Evolutionary conservation across 768 basidiomycete genomes (phyloP).

Genomic region (Symmetrospora coprosmae): DNA sequence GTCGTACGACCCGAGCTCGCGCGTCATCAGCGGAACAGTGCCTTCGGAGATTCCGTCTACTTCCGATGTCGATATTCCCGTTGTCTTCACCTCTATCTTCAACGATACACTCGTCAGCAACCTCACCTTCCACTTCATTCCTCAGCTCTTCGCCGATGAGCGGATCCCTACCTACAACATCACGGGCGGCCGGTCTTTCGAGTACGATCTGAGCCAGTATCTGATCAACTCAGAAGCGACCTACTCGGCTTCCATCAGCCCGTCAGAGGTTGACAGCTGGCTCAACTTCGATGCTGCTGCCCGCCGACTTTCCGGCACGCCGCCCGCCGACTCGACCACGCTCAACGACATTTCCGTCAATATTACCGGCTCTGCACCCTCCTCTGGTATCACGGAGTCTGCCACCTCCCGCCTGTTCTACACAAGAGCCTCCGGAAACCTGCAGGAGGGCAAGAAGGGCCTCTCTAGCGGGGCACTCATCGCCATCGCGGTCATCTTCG

Average conservation of each 20-base stretch:
- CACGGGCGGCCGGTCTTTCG: conserved; percentile 24
- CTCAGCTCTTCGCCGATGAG: conserved; percentile 52
- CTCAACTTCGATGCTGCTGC: conserved; percentile 24
- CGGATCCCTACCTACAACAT: conserved; percentile 26
- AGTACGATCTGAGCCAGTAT: conserved; percentile 23
- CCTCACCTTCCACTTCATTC: conserved; percentile 52
- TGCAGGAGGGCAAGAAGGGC: not conserved
- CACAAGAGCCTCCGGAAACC: not conserved
- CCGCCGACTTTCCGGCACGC: conserved; percentile 27
- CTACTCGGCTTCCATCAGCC: conserved; percentile 24
- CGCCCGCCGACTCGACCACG: conserved; percentile 4
- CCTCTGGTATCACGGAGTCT: conserved; percentile 13
- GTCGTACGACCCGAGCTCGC: conserved; percentile 46
- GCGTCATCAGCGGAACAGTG: conserved; percentile 54
- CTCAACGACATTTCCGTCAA: conserved; percentile 23
- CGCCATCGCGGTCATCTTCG: conserved; percentile 28
- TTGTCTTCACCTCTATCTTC: conserved; percentile 50
- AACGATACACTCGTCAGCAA: conserved; percentile 53
- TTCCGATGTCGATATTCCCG: conserved; percentile 43
- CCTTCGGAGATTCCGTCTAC: conserved; percentile 40
- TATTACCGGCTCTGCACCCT: conserved; percentile 20
- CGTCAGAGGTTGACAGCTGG: conserved; percentile 23
- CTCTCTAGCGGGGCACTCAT: conserved; percentile 18
- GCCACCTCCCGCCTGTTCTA: conserved; percentile 8
- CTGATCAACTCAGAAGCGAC: conserved; percentile 3